Evolutionary conservation across 805 yeast genomes (phyloP).

Genomic region (Lachancea fermentati): DNA sequence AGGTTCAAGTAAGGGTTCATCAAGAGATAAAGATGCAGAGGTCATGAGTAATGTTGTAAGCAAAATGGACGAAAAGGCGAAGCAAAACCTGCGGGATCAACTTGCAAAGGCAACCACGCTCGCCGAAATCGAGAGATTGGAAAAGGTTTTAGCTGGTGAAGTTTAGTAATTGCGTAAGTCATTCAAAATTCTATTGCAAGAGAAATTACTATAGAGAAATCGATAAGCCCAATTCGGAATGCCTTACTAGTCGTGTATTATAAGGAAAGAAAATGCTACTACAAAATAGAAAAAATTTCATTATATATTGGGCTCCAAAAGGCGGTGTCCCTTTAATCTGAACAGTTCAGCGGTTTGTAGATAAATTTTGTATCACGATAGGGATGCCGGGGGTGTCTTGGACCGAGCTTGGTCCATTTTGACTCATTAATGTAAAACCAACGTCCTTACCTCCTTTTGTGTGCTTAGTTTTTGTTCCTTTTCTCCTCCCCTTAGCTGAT

Average conservation of each 20-base stretch:
- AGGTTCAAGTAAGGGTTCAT: not conserved
- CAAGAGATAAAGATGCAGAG: conserved; percentile 31
- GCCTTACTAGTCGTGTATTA: too few relatives aligned
- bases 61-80: conserved; percentile 52
- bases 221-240: too few relatives aligned
- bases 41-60: conserved; percentile 34
- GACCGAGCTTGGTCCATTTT: not conserved
- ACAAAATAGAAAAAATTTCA: too few relatives aligned
- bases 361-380: not conserved
- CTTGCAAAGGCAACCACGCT: conserved; percentile 60
- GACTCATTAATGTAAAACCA: not conserved
- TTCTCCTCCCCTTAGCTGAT: not conserved
- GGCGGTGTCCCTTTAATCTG: too few relatives aligned
- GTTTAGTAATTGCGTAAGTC: too few relatives aligned
- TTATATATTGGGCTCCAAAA: too few relatives aligned
- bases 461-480: not conserved
- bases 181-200: too few relatives aligned
- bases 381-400: not conserved
- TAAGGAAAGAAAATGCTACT: too few relatives aligned
- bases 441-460: not conserved
- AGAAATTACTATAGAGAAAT: too few relatives aligned
- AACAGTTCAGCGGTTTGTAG: not conserved
- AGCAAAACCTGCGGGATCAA: conserved; percentile 43
- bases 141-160: conserved; percentile 42
- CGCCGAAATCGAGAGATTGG: conserved; percentile 71